These are phyloP conservation scores for Suillus subaureus DNA, from an alignment of 768 basidiomycete species.

Conservation along the genomic window DNA sequence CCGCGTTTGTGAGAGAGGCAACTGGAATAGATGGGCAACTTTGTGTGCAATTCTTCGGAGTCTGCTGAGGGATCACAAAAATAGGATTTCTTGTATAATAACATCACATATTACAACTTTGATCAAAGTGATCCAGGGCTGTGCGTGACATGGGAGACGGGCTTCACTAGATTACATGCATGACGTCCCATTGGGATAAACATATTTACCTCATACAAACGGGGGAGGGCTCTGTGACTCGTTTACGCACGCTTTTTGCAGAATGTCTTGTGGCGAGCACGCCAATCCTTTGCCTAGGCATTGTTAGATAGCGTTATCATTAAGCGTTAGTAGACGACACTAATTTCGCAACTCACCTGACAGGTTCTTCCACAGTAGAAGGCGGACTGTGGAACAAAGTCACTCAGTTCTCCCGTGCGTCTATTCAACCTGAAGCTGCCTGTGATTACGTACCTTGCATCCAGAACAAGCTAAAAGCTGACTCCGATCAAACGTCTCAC, in stretches of 20 bases:
- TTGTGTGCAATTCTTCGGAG: not conserved
- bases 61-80: not conserved
- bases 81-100: not conserved
- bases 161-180: not conserved
- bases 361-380: conserved; percentile 30
- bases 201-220: not conserved
- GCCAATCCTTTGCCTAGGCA: conserved; percentile 30
- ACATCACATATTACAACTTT: not conserved
- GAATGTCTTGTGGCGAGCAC: conserved; percentile 29
- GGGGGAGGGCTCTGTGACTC: not conserved
- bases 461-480: conserved; percentile 26
- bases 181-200: not conserved
- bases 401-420: not conserved
- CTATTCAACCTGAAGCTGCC: not conserved
- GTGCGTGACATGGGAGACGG: not conserved
- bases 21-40: no score
- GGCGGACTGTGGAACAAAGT: conserved; percentile 16
- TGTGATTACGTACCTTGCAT: conserved; percentile 28
- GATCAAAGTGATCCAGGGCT: not conserved
- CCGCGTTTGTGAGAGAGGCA: no score
- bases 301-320: not conserved
- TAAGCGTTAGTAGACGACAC: not conserved
- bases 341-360: conserved; percentile 20
- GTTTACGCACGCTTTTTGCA: conserved; percentile 20
- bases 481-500: conserved; percentile 17